These are phyloP conservation scores for Myochromella boudieri DNA, from an alignment of 768 basidiomycete genomes.

Conservation along the genomic window DNA sequence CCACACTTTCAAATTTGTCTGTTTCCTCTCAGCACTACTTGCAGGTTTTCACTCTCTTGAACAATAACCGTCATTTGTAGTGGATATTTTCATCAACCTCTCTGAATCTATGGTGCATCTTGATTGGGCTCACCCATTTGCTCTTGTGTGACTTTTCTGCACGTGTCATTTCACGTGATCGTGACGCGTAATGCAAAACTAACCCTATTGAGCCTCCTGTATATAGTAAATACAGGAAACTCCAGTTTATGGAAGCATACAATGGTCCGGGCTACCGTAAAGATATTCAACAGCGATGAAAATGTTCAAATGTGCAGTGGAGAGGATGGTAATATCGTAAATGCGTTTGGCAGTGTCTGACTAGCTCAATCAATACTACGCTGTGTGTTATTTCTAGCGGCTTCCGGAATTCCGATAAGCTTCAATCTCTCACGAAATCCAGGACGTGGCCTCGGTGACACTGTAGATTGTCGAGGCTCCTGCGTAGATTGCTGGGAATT, in stretches of 20 bases:
- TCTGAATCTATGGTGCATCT: conserved; percentile 12
- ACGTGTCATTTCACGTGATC: conserved; percentile 26
- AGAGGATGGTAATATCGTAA: too few species aligned
- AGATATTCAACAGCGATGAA: too few species aligned
- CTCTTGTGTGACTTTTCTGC: conserved; percentile 17
- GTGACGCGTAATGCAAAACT: too few species aligned
- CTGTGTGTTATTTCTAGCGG: conserved; percentile 34
- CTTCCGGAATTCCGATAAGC: conserved; percentile 36
- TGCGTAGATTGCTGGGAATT: conserved; percentile 1
- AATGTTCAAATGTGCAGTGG: too few species aligned
- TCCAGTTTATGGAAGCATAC: too few species aligned
- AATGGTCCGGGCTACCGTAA: too few species aligned
- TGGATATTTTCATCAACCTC: conserved; percentile 13
- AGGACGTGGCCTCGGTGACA: conserved; percentile 21
- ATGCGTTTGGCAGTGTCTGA: too few species aligned
- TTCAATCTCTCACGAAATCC: conserved; percentile 33
- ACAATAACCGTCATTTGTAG: not conserved
- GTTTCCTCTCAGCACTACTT: conserved; percentile 6
- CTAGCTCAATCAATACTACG: conserved; percentile 32
- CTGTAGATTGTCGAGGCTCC: not conserved
- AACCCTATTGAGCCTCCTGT: too few species aligned
- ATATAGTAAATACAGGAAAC: too few species aligned
- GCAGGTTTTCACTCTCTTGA: not conserved
- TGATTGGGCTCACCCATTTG: conserved; percentile 14
- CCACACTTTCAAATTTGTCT: conserved; percentile 1